phyloP scores from a whole-genome alignment of 1,284 basidiomycete genomes.

The Puccinia polysora region DNA sequence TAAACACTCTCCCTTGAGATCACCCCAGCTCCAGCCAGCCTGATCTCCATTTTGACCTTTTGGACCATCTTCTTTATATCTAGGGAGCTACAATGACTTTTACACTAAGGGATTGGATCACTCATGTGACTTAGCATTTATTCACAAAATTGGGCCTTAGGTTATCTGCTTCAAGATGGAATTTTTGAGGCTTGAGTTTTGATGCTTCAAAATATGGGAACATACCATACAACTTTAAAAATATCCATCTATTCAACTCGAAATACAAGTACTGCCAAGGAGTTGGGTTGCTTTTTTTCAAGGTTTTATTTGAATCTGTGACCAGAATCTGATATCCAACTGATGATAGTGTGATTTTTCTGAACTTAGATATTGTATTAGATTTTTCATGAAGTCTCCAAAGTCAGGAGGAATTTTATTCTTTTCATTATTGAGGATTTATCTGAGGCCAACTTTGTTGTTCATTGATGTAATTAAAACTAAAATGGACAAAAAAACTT shows the following conservation, averaged over 20 bases:
- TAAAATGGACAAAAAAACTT: not conserved
- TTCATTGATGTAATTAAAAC: not conserved
- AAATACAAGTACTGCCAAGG: conserved; percentile 79
- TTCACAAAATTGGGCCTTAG: conserved; percentile 72
- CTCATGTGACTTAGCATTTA: conserved; percentile 70
- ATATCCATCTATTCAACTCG: conserved; percentile 82
- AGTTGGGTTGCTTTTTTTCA: too few species aligned
- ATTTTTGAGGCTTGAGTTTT: conserved; percentile 82
- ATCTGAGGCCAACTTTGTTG: conserved; percentile 64
- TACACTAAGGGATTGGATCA: conserved; percentile 73
- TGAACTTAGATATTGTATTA: too few species aligned
- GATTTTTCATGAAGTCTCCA: too few species aligned
- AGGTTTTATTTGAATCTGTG: too few species aligned
- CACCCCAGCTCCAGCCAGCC: too few species aligned
- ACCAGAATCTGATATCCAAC: too few species aligned
- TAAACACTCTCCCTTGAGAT: too few species aligned
- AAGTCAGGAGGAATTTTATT: conserved; percentile 63
- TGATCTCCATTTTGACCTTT: not conserved
- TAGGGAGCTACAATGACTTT: conserved; percentile 54
- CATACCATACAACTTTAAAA: conserved; percentile 85
- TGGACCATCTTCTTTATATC: too few species aligned
- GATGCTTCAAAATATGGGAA: conserved; percentile 78
- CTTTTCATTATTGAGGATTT: conserved; percentile 76
- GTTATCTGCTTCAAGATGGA: conserved; percentile 69
- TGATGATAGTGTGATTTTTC: too few species aligned